Percentiles rank a stretch among this genome's conserved stretches.
Conservation (phyloP, 2,329 filamentous ascomycete species). For the Pseudopithomyces maydicus region DNA sequence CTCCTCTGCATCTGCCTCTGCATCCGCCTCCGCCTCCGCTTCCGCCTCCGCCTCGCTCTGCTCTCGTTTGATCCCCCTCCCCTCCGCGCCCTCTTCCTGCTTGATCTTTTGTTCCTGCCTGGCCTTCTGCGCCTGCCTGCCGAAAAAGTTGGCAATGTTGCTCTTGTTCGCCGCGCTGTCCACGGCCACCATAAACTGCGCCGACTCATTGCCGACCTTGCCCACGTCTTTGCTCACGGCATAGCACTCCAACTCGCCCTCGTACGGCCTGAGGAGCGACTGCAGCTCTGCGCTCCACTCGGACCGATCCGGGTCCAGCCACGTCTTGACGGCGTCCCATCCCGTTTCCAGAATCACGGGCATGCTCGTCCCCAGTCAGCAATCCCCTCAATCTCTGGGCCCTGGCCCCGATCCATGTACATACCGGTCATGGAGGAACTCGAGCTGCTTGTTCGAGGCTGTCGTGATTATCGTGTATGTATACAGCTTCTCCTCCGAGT, state of each 20-base stretch:
- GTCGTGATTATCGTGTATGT: conserved; percentile 97
- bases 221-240: conserved; percentile 87
- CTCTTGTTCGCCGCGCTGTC: conserved; percentile 86
- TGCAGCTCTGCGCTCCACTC: conserved; percentile 84
- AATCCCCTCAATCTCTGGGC: not conserved
- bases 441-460: conserved; percentile 78
- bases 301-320: conserved; percentile 75
- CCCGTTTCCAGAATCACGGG: conserved; percentile 85
- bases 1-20: conserved; percentile 22
- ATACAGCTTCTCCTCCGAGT: conserved; percentile 72
- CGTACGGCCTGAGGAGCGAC: conserved; percentile 75
- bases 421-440: conserved; percentile 80
- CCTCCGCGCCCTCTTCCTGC: conserved; percentile 14
- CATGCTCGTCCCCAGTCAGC: conserved; percentile 59
- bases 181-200: conserved; percentile 80
- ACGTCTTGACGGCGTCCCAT: conserved; percentile 70
- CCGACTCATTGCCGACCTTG: conserved; percentile 91
- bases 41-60: conserved; percentile 43
- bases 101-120: conserved; percentile 26
- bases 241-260: conserved; percentile 81
- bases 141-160: conserved; percentile 94
- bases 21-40: conserved; percentile 44
- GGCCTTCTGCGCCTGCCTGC: conserved; percentile 55
- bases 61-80: conserved; percentile 55
- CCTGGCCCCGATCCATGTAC: not conserved